Evolutionary conservation across 345 rosid genomes (phyloP), one percentile per base, ranked within the genome.

Genomic region (Populus pruinosa): DNA sequence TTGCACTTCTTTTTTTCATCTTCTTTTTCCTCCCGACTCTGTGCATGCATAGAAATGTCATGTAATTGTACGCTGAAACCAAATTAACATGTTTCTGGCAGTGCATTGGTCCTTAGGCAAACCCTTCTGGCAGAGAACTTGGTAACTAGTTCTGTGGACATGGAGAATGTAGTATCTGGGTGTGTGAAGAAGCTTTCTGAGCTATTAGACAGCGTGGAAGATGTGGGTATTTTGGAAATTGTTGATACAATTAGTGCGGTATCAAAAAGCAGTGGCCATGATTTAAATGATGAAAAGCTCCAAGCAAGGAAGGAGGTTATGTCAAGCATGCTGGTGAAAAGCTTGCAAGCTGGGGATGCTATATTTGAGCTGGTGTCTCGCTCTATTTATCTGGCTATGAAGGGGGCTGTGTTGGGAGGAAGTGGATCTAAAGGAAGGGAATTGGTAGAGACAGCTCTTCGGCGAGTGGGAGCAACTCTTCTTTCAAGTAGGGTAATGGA

Each of bases 401-500:
- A 23, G 39, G 67, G 55, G 0, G 68, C 53, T 16, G 76, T 73
- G 39, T 8, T 73, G 16, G 76, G 76, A 61, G 76, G 76, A 41
- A 59, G 35, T 73, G 76, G 76, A 10, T 39, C 62, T n/a, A 73
- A 17, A 39, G 76, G 76, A 73, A 73, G 76, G 68, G 55, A 73
- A 62, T 23, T 73, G 36, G 56, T 39, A 16, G 68, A 38, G 50
- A 23, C 69, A 27, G 38, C 50, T 61, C 68, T 73, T 29, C 68
- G 43, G 8, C 50, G 68, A 25, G n/a, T 62, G 38, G 68, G 76
- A 73, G 76, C 53, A 38, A 33, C 68, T 7, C 53, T 25, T 61
- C 55, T 73, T n/a, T 67, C 69, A 23, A 67, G 62, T 25, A 73
- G 68, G 7, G 68, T 73, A 73, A 41, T 38, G 36, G 67, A 61